These are phyloP conservation scores for Boletus rubroflammeus DNA, from an alignment of 768 basidiomycete genomes.

Conservation along the genomic window DNA sequence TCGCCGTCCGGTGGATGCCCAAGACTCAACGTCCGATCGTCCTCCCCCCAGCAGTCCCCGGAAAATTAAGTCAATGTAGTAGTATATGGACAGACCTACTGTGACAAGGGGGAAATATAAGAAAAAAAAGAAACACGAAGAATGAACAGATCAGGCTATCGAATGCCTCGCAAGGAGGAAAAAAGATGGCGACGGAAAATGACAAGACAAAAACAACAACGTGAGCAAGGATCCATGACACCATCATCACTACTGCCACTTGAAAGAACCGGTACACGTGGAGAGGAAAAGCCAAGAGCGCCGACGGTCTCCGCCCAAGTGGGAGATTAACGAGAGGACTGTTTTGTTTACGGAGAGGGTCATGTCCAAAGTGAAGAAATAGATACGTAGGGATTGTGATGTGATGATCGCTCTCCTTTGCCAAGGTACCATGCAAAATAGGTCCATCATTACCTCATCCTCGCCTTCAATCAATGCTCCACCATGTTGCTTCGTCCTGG, in stretches of 20 bases:
- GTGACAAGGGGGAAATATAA: slow-evolving; percentile 10
- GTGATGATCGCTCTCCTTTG: slow-evolving; percentile 22
- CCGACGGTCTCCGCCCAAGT: slow-evolving; percentile 5
- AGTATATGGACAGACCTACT: slow-evolving; percentile 24
- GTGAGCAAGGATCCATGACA: slow-evolving; percentile 3
- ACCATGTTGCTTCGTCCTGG: slow-evolving; percentile 12
- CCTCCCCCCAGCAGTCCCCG: slow-evolving; percentile 3
- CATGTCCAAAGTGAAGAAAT: slow-evolving; percentile 30
- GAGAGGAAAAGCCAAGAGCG: slow-evolving; percentile 5
- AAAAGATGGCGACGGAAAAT: background rate
- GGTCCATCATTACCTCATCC: slow-evolving; percentile 20
- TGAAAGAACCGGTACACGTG: background rate
- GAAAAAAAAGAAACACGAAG: background rate
- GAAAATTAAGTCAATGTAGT: slow-evolving; percentile 21
- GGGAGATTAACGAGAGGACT: slow-evolving; percentile 17
- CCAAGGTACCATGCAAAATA: slow-evolving; percentile 19
- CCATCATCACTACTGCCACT: background rate
- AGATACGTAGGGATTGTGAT: slow-evolving; percentile 31
- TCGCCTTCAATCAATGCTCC: slow-evolving; percentile 13
- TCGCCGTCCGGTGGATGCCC: background rate
- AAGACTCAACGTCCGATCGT: background rate
- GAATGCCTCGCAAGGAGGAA: background rate
- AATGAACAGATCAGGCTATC: slow-evolving; percentile 8
- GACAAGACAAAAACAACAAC: slow-evolving; percentile 1
- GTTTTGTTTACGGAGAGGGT: slow-evolving; percentile 15